Evolutionary conservation across 2,329 filamentous ascomycete species (phyloP).

Genomic region (Ophiostoma populinum): DNA sequence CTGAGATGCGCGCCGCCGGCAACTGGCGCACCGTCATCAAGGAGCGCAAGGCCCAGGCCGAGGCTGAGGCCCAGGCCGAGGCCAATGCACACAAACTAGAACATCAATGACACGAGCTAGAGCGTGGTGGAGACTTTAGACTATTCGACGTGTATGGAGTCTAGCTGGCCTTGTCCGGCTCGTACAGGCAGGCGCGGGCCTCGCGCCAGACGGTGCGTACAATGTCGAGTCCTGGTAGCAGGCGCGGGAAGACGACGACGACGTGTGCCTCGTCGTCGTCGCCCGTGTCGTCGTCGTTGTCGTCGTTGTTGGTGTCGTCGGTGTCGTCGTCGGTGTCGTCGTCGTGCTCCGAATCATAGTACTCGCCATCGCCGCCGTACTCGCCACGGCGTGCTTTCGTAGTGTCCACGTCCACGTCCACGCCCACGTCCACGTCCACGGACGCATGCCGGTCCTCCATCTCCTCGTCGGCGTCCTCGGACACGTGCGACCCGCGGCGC

Average conservation of each 20-base stretch:
- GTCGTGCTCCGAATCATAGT: not conserved
- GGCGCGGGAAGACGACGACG: slow-evolving; percentile 81
- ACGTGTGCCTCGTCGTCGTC: slow-evolving; percentile 65
- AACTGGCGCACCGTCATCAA: slow-evolving; percentile 19
- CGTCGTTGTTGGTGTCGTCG: not conserved
- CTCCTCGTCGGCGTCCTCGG: not conserved
- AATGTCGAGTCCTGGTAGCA: slow-evolving; percentile 57
- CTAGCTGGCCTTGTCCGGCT: slow-evolving; percentile 16
- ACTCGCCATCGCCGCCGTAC: not conserved
- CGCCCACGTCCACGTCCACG: not conserved
- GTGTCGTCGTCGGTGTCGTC: not conserved
- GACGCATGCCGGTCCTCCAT: not conserved
- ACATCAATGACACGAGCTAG: not conserved
- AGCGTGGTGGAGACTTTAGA: no score
- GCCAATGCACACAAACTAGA: not conserved
- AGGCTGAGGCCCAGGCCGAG: slow-evolving; percentile 11
- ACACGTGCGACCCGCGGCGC: not conserved
- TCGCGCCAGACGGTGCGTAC: slow-evolving; percentile 87
- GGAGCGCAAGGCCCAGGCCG: slow-evolving; percentile 14
- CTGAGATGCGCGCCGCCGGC: slow-evolving; percentile 27
- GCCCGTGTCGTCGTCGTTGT: slow-evolving; percentile 1
- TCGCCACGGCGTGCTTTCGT: not conserved
- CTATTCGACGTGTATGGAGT: no score
- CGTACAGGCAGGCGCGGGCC: slow-evolving; percentile 65
- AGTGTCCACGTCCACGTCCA: not conserved